These are phyloP conservation scores for Chalciporus chontae DNA, from an alignment of 768 basidiomycete species.

Conservation along the genomic window DNA sequence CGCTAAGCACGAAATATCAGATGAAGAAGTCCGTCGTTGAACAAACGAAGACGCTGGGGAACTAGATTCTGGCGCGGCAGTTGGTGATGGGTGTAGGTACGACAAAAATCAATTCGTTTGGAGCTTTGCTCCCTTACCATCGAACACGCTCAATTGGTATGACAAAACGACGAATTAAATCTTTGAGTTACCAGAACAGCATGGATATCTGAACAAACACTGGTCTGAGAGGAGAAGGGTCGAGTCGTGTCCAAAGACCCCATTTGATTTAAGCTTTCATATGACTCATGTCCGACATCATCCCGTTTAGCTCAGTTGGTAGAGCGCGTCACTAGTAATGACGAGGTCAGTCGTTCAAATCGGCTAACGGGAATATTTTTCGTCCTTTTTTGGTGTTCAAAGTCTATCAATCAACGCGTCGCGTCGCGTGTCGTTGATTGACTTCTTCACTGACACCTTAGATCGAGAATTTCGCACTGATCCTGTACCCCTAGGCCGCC, in stretches of 20 bases:
- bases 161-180: too few relatives aligned
- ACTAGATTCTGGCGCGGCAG: too few relatives aligned
- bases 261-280: too few relatives aligned
- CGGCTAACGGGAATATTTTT: slow-evolving; percentile 44
- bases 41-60: slow-evolving; percentile 18
- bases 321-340: slow-evolving; percentile 73
- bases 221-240: too few relatives aligned
- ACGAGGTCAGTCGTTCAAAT: slow-evolving; percentile 67
- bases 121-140: too few relatives aligned
- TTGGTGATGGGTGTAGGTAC: too few relatives aligned
- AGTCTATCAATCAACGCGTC: slow-evolving; percentile 1
- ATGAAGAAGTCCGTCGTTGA: slow-evolving; percentile 29
- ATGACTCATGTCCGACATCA: not conserved
- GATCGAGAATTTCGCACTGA: not conserved
- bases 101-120: too few relatives aligned
- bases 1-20: slow-evolving; percentile 13
- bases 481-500: too few relatives aligned
- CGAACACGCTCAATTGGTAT: too few relatives aligned
- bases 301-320: slow-evolving; percentile 43
- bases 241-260: too few relatives aligned
- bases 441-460: not conserved
- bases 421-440: slow-evolving; percentile 8
- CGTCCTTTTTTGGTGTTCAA: not conserved
- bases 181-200: too few relatives aligned
- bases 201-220: too few relatives aligned